Evolutionary conservation across 306 rosid genomes (phyloP).

Genomic region (Echinosophora koreensis): DNA sequence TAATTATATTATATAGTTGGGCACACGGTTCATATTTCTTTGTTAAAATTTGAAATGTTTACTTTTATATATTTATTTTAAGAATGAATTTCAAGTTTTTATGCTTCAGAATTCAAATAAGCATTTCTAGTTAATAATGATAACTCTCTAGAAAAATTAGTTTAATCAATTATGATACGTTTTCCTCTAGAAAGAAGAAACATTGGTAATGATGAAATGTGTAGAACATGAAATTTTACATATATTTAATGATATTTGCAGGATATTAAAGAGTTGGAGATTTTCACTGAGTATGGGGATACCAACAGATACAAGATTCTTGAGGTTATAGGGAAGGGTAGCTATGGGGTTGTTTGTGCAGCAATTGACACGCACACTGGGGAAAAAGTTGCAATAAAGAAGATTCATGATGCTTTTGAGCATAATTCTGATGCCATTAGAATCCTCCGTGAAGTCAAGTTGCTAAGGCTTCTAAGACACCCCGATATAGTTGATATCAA

Average conservation of each 20-base stretch:
- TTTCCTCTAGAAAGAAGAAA: background rate
- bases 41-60: background rate
- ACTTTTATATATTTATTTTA: background rate
- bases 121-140: conserved; percentile 14
- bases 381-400: conserved; percentile 89
- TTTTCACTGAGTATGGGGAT: conserved; percentile 87
- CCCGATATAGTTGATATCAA: conserved; percentile 93
- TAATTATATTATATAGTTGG: background rate
- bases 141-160: conserved; percentile 9
- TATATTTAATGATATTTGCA: conserved; percentile 43
- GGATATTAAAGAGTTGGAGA: conserved; percentile 68
- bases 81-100: conserved; percentile 8
- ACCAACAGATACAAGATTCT: conserved; percentile 80
- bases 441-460: conserved; percentile 82
- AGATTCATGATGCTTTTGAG: conserved; percentile 77
- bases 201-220: conserved; percentile 29
- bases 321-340: conserved; percentile 86
- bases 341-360: conserved; percentile 92
- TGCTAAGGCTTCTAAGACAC: conserved; percentile 84
- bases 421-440: conserved; percentile 81
- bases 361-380: conserved; percentile 88
- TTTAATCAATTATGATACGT: background rate
- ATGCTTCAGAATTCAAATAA: conserved; percentile 24
- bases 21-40: background rate
- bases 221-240: conserved; percentile 9